Evolutionary conservation across 345 rosid species (phyloP).

Genomic region (Mangifera indica): DNA sequence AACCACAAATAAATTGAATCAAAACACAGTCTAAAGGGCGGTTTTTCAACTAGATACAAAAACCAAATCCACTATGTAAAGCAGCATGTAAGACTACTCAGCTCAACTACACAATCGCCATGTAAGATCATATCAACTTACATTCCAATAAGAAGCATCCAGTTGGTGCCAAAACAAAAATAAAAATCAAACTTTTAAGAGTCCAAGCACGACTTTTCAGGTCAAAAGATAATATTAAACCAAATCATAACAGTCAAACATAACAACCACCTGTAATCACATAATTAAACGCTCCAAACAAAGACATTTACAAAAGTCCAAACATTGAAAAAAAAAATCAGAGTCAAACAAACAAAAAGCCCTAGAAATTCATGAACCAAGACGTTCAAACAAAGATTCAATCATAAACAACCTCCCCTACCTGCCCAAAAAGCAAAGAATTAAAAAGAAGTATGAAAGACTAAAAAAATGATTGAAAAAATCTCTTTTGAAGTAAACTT

Average conservation of each 20-base stretch:
- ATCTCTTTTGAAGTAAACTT: slow-evolving; percentile 16
- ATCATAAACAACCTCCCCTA: not conserved
- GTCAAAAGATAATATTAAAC: not conserved
- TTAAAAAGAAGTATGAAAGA: not conserved
- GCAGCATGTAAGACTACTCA: slow-evolving; percentile 8
- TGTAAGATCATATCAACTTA: not conserved
- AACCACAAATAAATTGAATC: not conserved
- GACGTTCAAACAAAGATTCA: slow-evolving; percentile 17
- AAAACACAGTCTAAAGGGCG: slow-evolving; percentile 12
- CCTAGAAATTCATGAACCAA: slow-evolving; percentile 15
- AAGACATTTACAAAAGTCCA: not conserved
- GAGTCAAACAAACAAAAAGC: slow-evolving; percentile 19
- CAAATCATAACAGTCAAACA: not conserved
- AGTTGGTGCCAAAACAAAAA: slow-evolving; percentile 2
- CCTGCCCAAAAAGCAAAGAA: not conserved
- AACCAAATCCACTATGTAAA: not conserved
- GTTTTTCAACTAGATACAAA: slow-evolving; percentile 6
- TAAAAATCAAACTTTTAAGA: slow-evolving; percentile 6
- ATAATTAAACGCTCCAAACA: not conserved
- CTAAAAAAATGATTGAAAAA: slow-evolving; percentile 13
- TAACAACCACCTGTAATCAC: not conserved
- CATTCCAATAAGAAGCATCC: slow-evolving; percentile 26
- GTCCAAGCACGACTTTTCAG: slow-evolving; percentile 22
- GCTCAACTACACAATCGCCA: not conserved
- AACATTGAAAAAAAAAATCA: slow-evolving; percentile 14